Base-by-base conservation (phyloP, 2,329 filamentous ascomycete genomes). In the Chrysosporium keratinophilum region DNA sequence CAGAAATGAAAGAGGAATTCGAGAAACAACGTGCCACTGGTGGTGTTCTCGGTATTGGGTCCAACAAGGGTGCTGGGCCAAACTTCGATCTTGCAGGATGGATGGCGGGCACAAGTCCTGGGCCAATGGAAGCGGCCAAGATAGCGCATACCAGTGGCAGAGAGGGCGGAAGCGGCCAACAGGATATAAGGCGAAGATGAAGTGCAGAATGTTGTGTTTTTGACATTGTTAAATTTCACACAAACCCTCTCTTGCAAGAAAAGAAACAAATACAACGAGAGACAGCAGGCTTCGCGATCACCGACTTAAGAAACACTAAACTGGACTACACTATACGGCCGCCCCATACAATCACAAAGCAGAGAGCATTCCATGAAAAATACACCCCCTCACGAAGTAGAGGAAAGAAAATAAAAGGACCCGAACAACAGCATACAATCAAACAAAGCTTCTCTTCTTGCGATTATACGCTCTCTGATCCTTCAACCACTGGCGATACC, bases 401-500 rank as follows among this genome's bases (percentile, higher is more conserved):
- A 45, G 6, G 39, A 19, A 20, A 23, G 11, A 55, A 39, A n/a
- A n/a, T n/a, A n/a, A 33, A 17, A 33, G 19, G 20, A n/a, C n/a
- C 4, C 12, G 17, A 10, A 11, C 48, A 46, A 42, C 5, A 35
- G 15, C 34, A 31, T 1, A 17, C 11, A 20, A 5, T 40, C 49
- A 60, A 55, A 72, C 68, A 57, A 70, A 71, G 57, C 62, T 70
- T 43, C 68, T 66, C 68, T 82, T 83, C 81, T 94, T 95, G 76
- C 89, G 89, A 75, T 95, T 95, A 74, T 95, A 98, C 9, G 90
- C 91, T 58, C 91, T 79, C 76, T 97, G 93, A 67, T 98, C 93
- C 77, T 95, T 97, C 65, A 98, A 74, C 93, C 93, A 98, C 69
- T 88, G 84, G 64, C 93, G 78, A 70, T 97, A 98, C 45, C 88